A percentile compares a stretch with the other conserved stretches of the same genome.
Evolutionary conservation across 306 rosid species (phyloP).

Genomic region (Castanospermum australe): DNA sequence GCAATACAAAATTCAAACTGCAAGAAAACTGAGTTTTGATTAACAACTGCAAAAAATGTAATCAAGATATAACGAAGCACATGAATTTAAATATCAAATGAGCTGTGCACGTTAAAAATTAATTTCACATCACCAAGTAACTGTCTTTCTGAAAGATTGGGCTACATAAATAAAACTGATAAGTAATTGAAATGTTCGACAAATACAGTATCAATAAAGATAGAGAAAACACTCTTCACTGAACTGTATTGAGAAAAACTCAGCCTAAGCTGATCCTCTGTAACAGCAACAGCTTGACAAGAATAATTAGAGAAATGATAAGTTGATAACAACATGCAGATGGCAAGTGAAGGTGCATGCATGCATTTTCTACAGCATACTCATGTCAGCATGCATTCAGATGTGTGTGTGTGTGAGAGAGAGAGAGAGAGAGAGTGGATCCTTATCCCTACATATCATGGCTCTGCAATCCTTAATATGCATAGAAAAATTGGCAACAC

Average conservation of each 20-base stretch:
- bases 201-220: background rate
- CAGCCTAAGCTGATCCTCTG: background rate
- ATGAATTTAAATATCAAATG: background rate
- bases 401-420: background rate
- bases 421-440: background rate
- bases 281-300: no score
- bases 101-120: background rate
- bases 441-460: background rate
- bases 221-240: background rate
- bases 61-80: no score
- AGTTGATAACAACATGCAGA: background rate
- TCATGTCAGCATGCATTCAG: background rate
- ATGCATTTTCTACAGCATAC: background rate
- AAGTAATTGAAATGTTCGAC: background rate
- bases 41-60: no score
- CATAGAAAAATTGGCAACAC: background rate
- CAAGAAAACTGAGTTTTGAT: background rate
- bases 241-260: background rate
- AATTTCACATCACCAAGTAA: constrained; percentile 8
- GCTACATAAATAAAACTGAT: background rate
- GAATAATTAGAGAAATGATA: background rate
- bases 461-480: background rate
- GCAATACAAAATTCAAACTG: background rate
- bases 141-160: background rate
- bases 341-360: background rate